These are phyloP conservation scores for Kuraishia molischiana DNA, from an alignment of 805 yeast species.

Conservation along the genomic window DNA sequence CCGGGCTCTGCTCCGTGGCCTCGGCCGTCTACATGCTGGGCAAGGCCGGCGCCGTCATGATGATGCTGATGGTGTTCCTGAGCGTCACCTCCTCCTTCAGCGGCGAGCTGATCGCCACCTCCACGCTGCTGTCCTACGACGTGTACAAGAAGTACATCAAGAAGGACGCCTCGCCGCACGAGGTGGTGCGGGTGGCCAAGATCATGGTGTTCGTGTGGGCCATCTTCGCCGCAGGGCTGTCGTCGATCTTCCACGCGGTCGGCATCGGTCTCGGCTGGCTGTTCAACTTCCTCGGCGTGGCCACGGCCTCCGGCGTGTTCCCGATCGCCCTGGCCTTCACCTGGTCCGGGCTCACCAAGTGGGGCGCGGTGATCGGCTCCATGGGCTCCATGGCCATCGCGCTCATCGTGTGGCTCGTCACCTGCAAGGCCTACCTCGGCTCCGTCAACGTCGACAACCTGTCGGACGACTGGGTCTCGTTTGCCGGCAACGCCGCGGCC, in stretches of 20 bases:
- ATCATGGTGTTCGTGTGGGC: constrained; percentile 16
- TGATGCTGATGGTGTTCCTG: constrained; percentile 26
- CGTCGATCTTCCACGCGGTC: constrained; percentile 18
- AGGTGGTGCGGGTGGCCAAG: constrained; percentile 16
- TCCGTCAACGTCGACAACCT: constrained; percentile 23
- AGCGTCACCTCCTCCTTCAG: constrained; percentile 31
- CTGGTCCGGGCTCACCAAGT: constrained; percentile 23
- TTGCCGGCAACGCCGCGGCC: constrained; percentile 29
- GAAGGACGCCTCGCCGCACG: constrained; percentile 12
- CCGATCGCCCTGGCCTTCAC: constrained; percentile 16
- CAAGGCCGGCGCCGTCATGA: constrained; percentile 28
- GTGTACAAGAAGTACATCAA: constrained; percentile 13
- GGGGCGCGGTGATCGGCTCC: constrained; percentile 28
- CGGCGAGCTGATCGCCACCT: constrained; percentile 30
- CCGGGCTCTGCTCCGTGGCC: constrained; percentile 25
- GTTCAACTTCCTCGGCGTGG: constrained; percentile 22
- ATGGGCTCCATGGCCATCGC: constrained; percentile 26
- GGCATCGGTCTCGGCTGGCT: constrained; percentile 25
- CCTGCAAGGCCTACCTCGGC: constrained; percentile 25
- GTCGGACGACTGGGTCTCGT: constrained; percentile 28
- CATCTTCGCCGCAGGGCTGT: constrained; percentile 17
- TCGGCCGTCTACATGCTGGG: constrained; percentile 24
- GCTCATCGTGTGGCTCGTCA: constrained; percentile 26
- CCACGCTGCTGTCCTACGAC: constrained; percentile 28
- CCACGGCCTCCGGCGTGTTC: constrained; percentile 19